A percentile compares a stretch with the other conserved stretches of the same genome.
These are phyloP conservation scores for Juglanconis sp. DNA, from an alignment of 2,329 filamentous ascomycete genomes.

Conservation along the genomic window DNA sequence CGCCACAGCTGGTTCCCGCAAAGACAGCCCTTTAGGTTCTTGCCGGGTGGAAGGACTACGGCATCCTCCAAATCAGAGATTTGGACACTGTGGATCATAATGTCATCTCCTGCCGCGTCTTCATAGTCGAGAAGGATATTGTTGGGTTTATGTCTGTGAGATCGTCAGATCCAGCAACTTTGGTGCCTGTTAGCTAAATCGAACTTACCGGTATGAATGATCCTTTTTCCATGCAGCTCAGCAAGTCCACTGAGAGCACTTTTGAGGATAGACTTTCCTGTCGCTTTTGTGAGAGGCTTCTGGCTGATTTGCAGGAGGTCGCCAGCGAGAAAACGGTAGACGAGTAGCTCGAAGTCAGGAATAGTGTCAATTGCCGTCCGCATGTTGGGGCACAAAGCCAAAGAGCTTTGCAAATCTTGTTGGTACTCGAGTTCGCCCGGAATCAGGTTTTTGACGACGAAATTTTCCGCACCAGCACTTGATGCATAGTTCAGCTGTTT, in stretches of 20 bases:
- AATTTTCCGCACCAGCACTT: conserved; percentile 16
- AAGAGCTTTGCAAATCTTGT: conserved; percentile 23
- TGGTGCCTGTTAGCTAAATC: not conserved
- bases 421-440: conserved; percentile 30
- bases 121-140: conserved; percentile 33
- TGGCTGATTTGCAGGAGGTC: conserved; percentile 13
- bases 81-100: conserved; percentile 25
- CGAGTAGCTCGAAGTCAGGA: conserved; percentile 14
- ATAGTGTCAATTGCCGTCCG: conserved; percentile 24
- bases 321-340: conserved; percentile 13
- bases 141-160: conserved; percentile 34
- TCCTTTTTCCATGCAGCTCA: too few species aligned
- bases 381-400: conserved; percentile 26
- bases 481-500: too few species aligned
- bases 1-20: conserved; percentile 33
- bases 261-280: conserved; percentile 10
- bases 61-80: conserved; percentile 31
- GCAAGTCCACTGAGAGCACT: conserved; percentile 24
- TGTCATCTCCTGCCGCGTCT: conserved; percentile 14
- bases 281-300: not conserved
- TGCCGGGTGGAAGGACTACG: conserved; percentile 24
- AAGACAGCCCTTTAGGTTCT: conserved; percentile 21
- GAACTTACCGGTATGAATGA: conserved; percentile 29
- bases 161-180: not conserved
- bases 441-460: conserved; percentile 27